Evolutionary conservation across 1,284 basidiomycete genomes (phyloP), one percentile per base, ranked within the genome.

Genomic region (Phylloporus sp.): DNA sequence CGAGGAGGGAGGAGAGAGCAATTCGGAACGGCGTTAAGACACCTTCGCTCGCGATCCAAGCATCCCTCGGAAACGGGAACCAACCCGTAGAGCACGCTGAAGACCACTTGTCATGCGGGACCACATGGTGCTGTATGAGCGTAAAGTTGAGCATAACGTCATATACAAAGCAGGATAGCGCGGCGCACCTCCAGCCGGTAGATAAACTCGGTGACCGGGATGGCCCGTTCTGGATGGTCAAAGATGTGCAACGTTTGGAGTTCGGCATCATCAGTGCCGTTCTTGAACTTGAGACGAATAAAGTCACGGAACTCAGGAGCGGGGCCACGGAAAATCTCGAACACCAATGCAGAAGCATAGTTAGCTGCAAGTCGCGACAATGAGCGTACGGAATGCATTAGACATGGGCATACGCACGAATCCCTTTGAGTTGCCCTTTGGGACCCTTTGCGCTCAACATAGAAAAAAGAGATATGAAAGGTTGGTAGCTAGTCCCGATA

Each of bases 381-480:
- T 60, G 24, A 64, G 56, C 18, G 57, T n/a, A 34, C 18, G 29
- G 28, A 42, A 50, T 24, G 56, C 4, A 5, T 20, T 37, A 28
- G 28, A 8, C 22, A 44, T 4, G 24, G 39, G 24, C 4, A 26
- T 40, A 84, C 85, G 70, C 67, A 89, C 90, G 89, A 67, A 93
- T 86, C 22, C 85, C 90, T 57, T 76, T 75, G 59, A 89, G 74
- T 64, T 86, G 81, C 6, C 88, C 87, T 66, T 85, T 77, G 24
- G 80, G 75, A 51, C 82, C 76, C 56, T 79, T 70, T 62, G 87
- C 79, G 39, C 87, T 86, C 40, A 91, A 86, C 80, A 93, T 87
- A 73, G 89, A 86, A 84, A 94, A 90, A 70, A 95, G 83, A 26
- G 92, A 93, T 70, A 95, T 86, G 83, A 95, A 92, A 15, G 94